These are phyloP conservation scores for Phytophthora cactorum DNA, from an alignment of 352 stramenopile genomes.

Conservation along the genomic window DNA sequence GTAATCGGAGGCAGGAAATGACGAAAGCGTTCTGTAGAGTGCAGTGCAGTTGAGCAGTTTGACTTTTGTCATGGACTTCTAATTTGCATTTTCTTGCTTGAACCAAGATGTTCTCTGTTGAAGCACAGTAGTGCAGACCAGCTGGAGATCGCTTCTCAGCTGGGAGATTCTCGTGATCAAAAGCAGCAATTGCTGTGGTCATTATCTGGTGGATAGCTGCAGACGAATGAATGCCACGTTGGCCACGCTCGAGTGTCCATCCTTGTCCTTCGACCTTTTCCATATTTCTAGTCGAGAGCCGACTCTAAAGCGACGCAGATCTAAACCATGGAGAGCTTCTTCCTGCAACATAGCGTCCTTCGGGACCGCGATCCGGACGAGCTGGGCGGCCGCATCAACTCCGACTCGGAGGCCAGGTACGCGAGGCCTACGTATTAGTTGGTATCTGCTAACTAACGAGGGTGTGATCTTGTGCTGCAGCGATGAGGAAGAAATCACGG, in stretches of 20 bases:
- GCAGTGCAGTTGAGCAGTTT: constrained; percentile 34
- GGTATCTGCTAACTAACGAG: neutral
- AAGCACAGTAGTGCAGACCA: neutral
- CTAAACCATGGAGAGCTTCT: constrained; percentile 79
- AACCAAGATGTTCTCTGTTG: neutral
- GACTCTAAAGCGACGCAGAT: constrained; percentile 16
- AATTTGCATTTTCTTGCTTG: constrained; percentile 20
- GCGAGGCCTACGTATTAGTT: neutral
- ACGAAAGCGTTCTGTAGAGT: constrained; percentile 43
- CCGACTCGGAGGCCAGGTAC: constrained; percentile 80
- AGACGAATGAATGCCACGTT: neutral
- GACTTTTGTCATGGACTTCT: constrained; percentile 30
- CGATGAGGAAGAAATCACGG: constrained; percentile 61
- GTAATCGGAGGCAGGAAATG: constrained; percentile 18
- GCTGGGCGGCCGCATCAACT: constrained; percentile 53
- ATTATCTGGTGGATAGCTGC: too few relatives aligned
- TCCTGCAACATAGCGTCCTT: constrained; percentile 76
- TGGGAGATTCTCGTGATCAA: neutral
- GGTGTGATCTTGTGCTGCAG: constrained; percentile 17
- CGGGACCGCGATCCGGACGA: constrained; percentile 80
- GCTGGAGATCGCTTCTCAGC: neutral
- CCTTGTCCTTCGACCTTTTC: constrained; percentile 12
- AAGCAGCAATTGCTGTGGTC: too few relatives aligned
- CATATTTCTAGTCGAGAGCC: constrained; percentile 23
- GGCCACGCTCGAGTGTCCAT: too few relatives aligned